Evolutionary conservation across 306 rosid genomes (phyloP).

Genomic region (Ormosia semicastrata): DNA sequence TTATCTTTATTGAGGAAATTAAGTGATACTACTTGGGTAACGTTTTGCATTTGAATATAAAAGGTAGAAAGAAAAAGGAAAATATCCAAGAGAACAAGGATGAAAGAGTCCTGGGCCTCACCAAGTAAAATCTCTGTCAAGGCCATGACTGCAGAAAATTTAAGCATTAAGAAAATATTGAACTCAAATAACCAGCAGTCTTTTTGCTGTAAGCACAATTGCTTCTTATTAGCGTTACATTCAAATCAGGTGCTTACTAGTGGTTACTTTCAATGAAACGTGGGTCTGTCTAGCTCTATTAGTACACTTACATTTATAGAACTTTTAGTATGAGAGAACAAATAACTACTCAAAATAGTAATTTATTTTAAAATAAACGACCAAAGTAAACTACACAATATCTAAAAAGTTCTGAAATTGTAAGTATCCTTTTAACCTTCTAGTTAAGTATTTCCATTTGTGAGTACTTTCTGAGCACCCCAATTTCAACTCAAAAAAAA

Average conservation of each 20-base stretch:
- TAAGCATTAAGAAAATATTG: background rate
- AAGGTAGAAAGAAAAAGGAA: background rate
- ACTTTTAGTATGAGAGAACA: conserved; percentile 16
- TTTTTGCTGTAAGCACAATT: background rate
- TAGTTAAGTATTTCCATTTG: background rate
- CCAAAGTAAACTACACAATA: background rate
- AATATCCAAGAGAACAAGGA: background rate
- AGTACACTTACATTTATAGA: conserved; percentile 19
- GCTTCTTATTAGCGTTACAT: conserved; percentile 4
- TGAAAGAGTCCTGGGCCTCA: background rate
- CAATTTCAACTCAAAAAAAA: background rate
- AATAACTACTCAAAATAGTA: conserved; percentile 16
- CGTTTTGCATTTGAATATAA: background rate
- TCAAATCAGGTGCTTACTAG: conserved; percentile 23
- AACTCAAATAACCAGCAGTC: conserved; percentile 11
- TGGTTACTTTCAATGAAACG: conserved; percentile 36
- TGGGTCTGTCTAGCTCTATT: conserved; percentile 23
- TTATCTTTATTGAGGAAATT: background rate
- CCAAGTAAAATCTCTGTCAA: conserved; percentile 2
- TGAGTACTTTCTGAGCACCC: background rate
- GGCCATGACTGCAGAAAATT: background rate
- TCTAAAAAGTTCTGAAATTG: background rate
- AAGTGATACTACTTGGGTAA: background rate
- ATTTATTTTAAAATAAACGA: conserved; percentile 1
- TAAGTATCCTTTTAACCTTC: background rate